Conservation (phyloP, 164 flowering plant genomes). For the Magnolia sinica region DNA sequence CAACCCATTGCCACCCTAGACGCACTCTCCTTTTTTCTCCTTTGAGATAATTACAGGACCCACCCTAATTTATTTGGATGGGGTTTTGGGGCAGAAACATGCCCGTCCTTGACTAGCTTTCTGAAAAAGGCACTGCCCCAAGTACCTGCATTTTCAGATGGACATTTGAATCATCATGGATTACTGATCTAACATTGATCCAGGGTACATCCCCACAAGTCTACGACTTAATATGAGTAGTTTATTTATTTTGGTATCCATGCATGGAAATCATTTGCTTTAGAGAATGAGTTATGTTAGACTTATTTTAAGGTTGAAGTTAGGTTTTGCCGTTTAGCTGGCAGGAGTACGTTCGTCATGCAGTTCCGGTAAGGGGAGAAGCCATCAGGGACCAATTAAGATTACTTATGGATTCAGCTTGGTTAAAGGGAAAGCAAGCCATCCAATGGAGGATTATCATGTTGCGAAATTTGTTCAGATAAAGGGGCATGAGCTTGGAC, state of each 20-base stretch:
- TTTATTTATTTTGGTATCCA: not conserved
- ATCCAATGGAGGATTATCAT: conserved; percentile 94
- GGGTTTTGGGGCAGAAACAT: not conserved
- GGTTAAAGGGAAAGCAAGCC: conserved; percentile 84
- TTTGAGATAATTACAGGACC: not conserved
- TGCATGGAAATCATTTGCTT: not conserved
- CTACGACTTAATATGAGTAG: not conserved
- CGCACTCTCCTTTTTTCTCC: not conserved
- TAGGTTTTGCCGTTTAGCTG: conserved; percentile 22
- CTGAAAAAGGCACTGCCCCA: not conserved
- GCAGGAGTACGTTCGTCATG: conserved; percentile 32
- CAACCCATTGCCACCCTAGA: no score
- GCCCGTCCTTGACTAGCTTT: not conserved
- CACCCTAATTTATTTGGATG: not conserved
- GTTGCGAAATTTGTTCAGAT: conserved; percentile 69
- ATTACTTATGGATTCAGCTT: conserved; percentile 60
- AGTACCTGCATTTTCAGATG: not conserved
- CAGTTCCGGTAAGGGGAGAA: conserved; percentile 71
- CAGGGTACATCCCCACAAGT: not conserved
- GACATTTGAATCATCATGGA: not conserved
- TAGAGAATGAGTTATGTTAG: not conserved
- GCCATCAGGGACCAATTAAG: conserved; percentile 45
- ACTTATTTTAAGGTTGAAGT: not conserved
- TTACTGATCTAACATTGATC: not conserved
- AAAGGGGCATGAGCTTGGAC: conserved; percentile 63